phyloP scores from a whole-genome alignment of 1,284 basidiomycete genomes.

The Sanghuangporus weigelae region DNA sequence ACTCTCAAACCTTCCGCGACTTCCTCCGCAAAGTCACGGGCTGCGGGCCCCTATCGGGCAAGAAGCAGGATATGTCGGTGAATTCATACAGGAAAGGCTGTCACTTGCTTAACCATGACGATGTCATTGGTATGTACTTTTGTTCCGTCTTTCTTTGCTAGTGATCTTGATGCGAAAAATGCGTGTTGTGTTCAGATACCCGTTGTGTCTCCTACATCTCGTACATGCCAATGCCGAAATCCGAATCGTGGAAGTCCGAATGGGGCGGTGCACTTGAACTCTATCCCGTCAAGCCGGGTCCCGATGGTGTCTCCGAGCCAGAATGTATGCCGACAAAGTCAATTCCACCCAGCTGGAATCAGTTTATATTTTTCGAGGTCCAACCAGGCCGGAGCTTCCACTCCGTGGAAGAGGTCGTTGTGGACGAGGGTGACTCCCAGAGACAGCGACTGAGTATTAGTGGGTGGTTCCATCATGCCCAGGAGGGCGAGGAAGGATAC shows the following conservation, averaged over 20 bases:
- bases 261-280: conserved; percentile 96
- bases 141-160: neutral
- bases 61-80: conserved; percentile 94
- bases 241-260: conserved; percentile 64
- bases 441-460: conserved; percentile 82
- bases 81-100: conserved; percentile 89
- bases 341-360: conserved; percentile 88
- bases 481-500: conserved; percentile 89
- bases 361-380: conserved; percentile 93
- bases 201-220: conserved; percentile 96
- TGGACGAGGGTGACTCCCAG: conserved; percentile 63
- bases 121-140: conserved; percentile 66
- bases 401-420: conserved; percentile 95
- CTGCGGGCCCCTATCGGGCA: conserved; percentile 88
- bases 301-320: conserved; percentile 56
- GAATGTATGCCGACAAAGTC: conserved; percentile 53
- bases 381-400: conserved; percentile 93
- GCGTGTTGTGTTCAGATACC: conserved; percentile 44
- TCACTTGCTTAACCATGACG: conserved; percentile 96
- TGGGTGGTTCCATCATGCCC: conserved; percentile 95
- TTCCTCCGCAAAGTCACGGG: conserved; percentile 89
- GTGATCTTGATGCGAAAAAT: neutral
- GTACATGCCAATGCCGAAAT: conserved; percentile 87
- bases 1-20: conserved; percentile 79
- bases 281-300: conserved; percentile 62